phyloP scores from a whole-genome alignment of 2,329 filamentous ascomycete species.

The Pseudogymnoascus verrucosus region DNA sequence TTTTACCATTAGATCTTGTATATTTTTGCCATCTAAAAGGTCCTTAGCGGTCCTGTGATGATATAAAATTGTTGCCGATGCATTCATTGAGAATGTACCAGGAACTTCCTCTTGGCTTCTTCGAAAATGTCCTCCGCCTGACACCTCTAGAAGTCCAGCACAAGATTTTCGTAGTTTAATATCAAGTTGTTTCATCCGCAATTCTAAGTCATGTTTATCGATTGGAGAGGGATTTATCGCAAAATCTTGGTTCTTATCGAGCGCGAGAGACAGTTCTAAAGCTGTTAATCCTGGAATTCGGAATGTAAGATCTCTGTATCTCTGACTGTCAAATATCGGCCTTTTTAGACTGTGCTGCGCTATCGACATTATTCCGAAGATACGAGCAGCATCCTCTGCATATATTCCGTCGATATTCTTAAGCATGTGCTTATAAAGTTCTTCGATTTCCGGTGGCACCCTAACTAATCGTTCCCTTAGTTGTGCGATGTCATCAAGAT shows the following conservation, averaged over 20 bases:
- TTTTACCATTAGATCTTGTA: background rate
- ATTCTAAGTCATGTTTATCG: background rate
- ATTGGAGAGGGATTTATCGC: background rate
- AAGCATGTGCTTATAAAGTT: background rate
- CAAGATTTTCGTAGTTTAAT: background rate
- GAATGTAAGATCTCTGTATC: background rate
- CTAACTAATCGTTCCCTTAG: background rate
- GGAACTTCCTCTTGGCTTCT: background rate
- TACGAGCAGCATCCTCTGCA: background rate
- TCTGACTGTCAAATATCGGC: background rate
- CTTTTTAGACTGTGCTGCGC: background rate
- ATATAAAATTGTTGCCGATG: background rate
- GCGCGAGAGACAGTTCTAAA: background rate
- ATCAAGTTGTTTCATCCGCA: background rate
- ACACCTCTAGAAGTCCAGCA: background rate
- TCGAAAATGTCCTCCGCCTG: background rate
- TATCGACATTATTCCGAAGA: background rate
- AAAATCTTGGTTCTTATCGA: background rate
- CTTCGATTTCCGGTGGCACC: background rate
- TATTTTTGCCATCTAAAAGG: background rate
- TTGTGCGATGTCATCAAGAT: background rate
- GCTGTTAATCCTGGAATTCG: background rate
- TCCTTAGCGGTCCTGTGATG: background rate
- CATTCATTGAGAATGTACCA: background rate
- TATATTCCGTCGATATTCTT: background rate